Base-by-base conservation (phyloP, 352 stramenopile species). In the Ophiocytium majus region DNA sequence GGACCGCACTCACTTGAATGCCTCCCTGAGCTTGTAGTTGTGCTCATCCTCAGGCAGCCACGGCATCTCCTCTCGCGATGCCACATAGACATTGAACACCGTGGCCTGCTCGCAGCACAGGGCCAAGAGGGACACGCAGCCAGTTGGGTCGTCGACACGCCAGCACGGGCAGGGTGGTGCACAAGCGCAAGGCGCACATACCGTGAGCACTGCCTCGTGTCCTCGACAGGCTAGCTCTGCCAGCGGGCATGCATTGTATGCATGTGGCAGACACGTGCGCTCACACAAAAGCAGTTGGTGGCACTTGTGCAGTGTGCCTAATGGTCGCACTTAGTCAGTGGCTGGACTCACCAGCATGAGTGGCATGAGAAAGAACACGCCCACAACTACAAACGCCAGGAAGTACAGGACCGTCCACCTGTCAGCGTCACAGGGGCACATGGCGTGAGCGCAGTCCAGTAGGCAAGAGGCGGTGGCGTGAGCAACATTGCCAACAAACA, bases 81-180 rank as follows among this genome's bases (percentile, higher is more conserved):
- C 57, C 19, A 28, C 57, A 28, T 66, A 66, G 57, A 66, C 57
- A 66, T 66, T 66, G 57, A 66, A 66, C 17, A 66, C 28, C 57
- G 28, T 66, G 28, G 57, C 57, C 57, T 23, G 57, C 57, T n/a
- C n/a, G n/a, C n/a, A n/a, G n/a, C n/a, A n/a, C n/a, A n/a, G n/a
- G n/a, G n/a, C n/a, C n/a, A n/a, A n/a, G n/a, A n/a, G n/a, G n/a
- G n/a, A n/a, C n/a, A n/a, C n/a, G n/a, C n/a, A n/a, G 57, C 28
- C 57, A 66, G 57, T 66, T 19, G 57, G 17, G 28, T 66, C 57
- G 19, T 19, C 28, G 19, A 28, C 57, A 66, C 19, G 17, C 19
- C 19, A 66, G 17, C 19, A 28, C 28, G 19, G 57, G 19, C 19
- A 19, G 28, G 28, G 19, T 66, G 19, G 57, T 66, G 17, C 19